Evolutionary conservation across 164 flowering plant species (phyloP).

Genomic region (Vitis vinifera): DNA sequence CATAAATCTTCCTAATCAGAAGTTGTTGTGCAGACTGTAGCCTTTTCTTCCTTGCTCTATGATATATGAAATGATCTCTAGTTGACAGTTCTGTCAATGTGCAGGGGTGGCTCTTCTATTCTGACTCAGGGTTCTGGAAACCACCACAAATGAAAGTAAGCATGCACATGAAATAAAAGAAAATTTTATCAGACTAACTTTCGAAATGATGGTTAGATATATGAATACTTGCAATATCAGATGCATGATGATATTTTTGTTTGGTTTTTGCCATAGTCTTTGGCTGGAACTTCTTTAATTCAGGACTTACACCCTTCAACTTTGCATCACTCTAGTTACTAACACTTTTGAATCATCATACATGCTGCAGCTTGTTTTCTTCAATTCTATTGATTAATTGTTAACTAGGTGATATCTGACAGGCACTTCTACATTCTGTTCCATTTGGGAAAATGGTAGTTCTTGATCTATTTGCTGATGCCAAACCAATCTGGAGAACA

Average conservation of each 20-base stretch:
- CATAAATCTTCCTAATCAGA: background rate
- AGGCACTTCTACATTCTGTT: slow-evolving; percentile 98
- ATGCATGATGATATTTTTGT: background rate
- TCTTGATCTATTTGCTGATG: slow-evolving; percentile 98
- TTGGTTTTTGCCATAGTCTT: background rate
- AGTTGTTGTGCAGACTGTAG: background rate
- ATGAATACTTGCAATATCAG: background rate
- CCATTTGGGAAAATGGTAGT: slow-evolving; percentile 98
- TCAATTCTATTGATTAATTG: background rate
- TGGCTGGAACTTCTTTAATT: background rate
- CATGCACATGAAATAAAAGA: background rate
- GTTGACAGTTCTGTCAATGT: slow-evolving; percentile 16
- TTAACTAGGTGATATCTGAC: slow-evolving; percentile 20
- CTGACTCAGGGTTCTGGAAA: slow-evolving; percentile 86
- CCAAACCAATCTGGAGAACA: slow-evolving; percentile 79
- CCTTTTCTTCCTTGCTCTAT: background rate
- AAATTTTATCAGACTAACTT: background rate
- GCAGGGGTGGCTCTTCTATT: slow-evolving; percentile 98
- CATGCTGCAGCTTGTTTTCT: background rate
- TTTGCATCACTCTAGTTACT: background rate
- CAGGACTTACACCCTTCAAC: no score
- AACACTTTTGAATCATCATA: background rate
- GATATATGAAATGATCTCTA: background rate
- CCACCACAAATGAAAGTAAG: slow-evolving; percentile 95
- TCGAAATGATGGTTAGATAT: background rate